Evolutionary conservation across 352 stramenopile species (phyloP).

Genomic region (Phytophthora hibernalis): DNA sequence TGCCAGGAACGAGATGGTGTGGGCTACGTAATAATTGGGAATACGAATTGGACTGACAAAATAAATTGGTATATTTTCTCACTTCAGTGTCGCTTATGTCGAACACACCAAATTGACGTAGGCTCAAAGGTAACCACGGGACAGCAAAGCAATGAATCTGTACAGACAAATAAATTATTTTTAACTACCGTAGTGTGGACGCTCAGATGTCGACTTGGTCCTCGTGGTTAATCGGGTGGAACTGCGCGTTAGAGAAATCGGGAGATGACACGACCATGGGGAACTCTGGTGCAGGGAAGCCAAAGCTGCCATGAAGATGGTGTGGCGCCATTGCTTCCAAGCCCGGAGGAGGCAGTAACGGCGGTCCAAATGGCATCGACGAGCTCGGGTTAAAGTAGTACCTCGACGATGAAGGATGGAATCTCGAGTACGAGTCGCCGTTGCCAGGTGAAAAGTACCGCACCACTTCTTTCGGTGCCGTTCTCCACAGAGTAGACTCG

Average conservation of each 20-base stretch:
- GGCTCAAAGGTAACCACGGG: too few relatives aligned
- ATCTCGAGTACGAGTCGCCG: slow-evolving; percentile 38
- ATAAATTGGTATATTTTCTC: too few relatives aligned
- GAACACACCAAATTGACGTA: too few relatives aligned
- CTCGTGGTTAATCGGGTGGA: slow-evolving; percentile 23
- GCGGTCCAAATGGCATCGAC: too few relatives aligned
- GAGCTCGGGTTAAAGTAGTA: slow-evolving; percentile 68
- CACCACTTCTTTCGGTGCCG: slow-evolving; percentile 74
- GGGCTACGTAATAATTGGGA: not conserved
- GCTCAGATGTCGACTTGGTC: slow-evolving; percentile 27
- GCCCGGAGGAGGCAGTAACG: slow-evolving; percentile 18
- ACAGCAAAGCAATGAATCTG: too few relatives aligned
- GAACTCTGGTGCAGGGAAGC: slow-evolving; percentile 25
- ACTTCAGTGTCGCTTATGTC: too few relatives aligned
- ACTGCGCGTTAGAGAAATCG: slow-evolving; percentile 37
- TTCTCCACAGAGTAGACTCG: slow-evolving; percentile 66
- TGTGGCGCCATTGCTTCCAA: slow-evolving; percentile 15
- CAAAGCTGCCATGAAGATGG: slow-evolving; percentile 16
- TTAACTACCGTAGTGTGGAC: slow-evolving; percentile 1
- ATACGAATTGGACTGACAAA: too few relatives aligned
- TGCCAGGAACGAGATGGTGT: slow-evolving; percentile 26
- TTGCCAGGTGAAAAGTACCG: slow-evolving; percentile 64
- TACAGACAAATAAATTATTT: slow-evolving; percentile 1
- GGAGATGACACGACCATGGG: slow-evolving; percentile 43
- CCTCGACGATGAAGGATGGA: slow-evolving; percentile 40